Evolutionary conservation across 495 filamentous ascomycete genomes (phyloP).

Genomic region (Entonaema liquescens): DNA sequence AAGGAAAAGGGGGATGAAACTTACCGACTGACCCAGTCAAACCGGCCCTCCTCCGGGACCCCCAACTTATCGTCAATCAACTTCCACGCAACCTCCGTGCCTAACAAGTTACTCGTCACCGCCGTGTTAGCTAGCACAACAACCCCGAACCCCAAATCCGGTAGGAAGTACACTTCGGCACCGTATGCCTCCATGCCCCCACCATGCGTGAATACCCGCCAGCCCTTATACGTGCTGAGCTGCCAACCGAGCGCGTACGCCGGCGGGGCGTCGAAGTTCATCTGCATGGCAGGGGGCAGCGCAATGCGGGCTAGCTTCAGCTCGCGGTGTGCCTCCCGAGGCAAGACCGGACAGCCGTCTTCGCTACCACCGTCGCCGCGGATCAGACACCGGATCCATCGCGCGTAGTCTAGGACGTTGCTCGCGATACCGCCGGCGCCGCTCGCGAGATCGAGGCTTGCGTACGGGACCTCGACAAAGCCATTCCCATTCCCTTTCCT

Average conservation of each 20-base stretch:
- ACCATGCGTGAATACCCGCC: constrained; percentile 52
- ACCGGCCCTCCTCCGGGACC: constrained; percentile 42
- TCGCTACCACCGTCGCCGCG: constrained; percentile 17
- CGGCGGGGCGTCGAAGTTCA: constrained; percentile 37
- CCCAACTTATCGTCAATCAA: constrained; percentile 55
- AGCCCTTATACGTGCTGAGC: constrained; percentile 53
- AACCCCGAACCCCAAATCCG: constrained; percentile 55
- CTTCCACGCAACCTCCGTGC: constrained; percentile 47
- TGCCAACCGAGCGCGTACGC: constrained; percentile 59
- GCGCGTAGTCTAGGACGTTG: constrained; percentile 61
- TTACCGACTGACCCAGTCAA: constrained; percentile 44
- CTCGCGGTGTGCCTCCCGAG: constrained; percentile 47
- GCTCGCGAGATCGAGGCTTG: constrained; percentile 43
- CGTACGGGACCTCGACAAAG: constrained; percentile 33
- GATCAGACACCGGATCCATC: constrained; percentile 54
- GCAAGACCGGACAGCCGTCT: constrained; percentile 34
- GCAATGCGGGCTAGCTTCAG: constrained; percentile 51
- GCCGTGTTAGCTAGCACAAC: constrained; percentile 58
- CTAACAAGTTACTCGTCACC: constrained; percentile 41
- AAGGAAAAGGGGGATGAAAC: background rate
- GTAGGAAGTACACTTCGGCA: constrained; percentile 57
- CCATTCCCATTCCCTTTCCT: background rate
- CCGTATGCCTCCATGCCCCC: constrained; percentile 59
- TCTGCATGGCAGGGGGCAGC: constrained; percentile 13
- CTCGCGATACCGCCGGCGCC: constrained; percentile 62